Base-by-base conservation (phyloP, 2,329 filamentous ascomycete genomes). In the Rhytidhysteron rufulum region DNA sequence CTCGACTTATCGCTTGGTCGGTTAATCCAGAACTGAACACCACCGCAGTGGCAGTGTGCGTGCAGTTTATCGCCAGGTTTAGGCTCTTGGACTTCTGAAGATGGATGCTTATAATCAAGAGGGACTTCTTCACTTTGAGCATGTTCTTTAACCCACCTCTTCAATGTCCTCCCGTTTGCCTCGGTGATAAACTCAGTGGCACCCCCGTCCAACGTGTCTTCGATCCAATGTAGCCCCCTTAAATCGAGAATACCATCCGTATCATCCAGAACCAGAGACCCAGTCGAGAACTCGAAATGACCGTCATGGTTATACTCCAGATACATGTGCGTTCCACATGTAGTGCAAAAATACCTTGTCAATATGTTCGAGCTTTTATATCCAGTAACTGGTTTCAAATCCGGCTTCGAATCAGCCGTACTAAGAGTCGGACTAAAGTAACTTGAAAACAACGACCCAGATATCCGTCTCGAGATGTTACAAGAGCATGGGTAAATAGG, bases 191-290 rank as follows among this genome's bases (percentile, higher is more conserved):
- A 79, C 1, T 64, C 49, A 8, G 67, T 67, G 0, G 73, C 65
- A 0, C 77, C 76, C 2, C 75, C 77, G 50, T 80, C 77, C 1
- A 60, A 25, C 1, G 75, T 78, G 39, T 78, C 74, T 1, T 60
- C 65, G 2, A 78, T 60, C 48, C 70, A 75, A 9, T 74, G 68
- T 37, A 74, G 70, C 5, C 62, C 49, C 5, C 49, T 48, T 20
- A 53, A 51, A 13, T 54, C 34, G 4, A 62, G 32, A 5, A 76
- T 35, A 2, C 46, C 54, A 5, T 55, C 51, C 0, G 50, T 51
- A 31, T 65, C 63, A 0, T 50, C 41, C 21, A 71, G 47, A 0
- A 53, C 49, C 31, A 73, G 45, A 0, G 56, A 55, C 1, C 74
- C 73, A 0, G 67, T 71, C 2, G 70, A 64, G 0, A 70, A 68